Conservation (phyloP, 805 yeast species). For the Barnettozyma californica region DNA sequence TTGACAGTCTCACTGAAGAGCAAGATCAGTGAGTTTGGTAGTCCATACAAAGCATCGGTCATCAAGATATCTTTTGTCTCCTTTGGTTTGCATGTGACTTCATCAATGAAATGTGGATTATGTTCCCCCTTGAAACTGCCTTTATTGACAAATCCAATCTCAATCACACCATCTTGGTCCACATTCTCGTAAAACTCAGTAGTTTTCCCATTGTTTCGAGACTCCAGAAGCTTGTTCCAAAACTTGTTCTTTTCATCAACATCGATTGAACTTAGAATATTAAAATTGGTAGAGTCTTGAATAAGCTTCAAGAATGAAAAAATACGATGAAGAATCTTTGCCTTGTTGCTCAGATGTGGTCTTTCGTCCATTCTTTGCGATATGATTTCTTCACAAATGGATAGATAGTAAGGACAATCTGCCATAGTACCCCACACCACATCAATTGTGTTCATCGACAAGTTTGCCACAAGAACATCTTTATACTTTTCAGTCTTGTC, state of each 20-base stretch:
- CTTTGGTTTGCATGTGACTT: slow-evolving; percentile 27
- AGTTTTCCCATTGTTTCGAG: slow-evolving; percentile 20
- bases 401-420: slow-evolving; percentile 70
- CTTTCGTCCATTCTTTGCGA: slow-evolving; percentile 61
- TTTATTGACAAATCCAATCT: slow-evolving; percentile 32
- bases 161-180: slow-evolving; percentile 41
- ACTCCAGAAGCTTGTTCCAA: slow-evolving; percentile 9
- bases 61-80: slow-evolving; percentile 48
- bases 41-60: slow-evolving; percentile 76
- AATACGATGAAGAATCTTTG: slow-evolving; percentile 70
- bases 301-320: slow-evolving; percentile 69
- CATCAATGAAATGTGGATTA: slow-evolving; percentile 37
- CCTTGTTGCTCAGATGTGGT: slow-evolving; percentile 67
- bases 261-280: slow-evolving; percentile 14
- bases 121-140: slow-evolving; percentile 16
- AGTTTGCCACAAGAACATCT: slow-evolving; percentile 75
- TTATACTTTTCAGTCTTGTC: slow-evolving; percentile 62
- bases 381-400: slow-evolving; percentile 72
- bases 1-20: slow-evolving; percentile 71
- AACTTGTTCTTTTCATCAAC: slow-evolving; percentile 12
- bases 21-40: slow-evolving; percentile 73
- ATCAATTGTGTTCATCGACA: slow-evolving; percentile 85
- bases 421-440: slow-evolving; percentile 90
- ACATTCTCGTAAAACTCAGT: slow-evolving; percentile 37
- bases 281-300: slow-evolving; percentile 54